Base-by-base conservation (phyloP, 805 yeast genomes). In the Schwanniomyces pseudopolymorphus region DNA sequence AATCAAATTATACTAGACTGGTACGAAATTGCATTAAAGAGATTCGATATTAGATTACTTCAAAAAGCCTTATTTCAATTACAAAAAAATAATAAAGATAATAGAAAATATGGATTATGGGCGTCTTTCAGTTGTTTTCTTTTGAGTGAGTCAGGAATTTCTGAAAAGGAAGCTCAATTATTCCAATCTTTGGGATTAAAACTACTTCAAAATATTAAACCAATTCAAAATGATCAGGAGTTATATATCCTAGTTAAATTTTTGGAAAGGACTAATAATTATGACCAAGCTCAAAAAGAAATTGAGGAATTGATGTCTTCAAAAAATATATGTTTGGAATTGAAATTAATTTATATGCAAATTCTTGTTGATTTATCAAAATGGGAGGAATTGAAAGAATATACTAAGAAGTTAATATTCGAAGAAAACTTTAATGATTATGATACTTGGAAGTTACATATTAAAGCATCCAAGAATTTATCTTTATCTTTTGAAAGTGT, bases 391-490 rank as follows among this genome's bases (percentile, higher is more conserved):
- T 62, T 89, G 11, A 70, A 57, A 50, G 61, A 70, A 0, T 67
- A 68, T 48, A 66, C 81, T 39, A 36, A 59, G 4, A 48, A 56
- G 3, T 70, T 80, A 11, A 60, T 89, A 27, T 67, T 74, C 14
- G 69, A 66, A 3, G 66, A 75, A 20, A 61, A 72, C 8, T 76
- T 86, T 45, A 89, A 91, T 61, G 96, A 90, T 61, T 91, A 81
- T 72, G 78, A 80, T 46, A 80, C 89, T 33, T 89, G 95, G 88
- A 78, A 81, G 52, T 67, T 72, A 14, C 63, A 78, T 42, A 73
- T 80, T 17, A 66, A 70, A 39, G 67, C 90, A 2, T 73, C 75
- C 0, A 55, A 58, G 16, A 54, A 73, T 21, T 51, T 76, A 19
- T 64, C 56, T 10, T 55, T 63, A 44, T 42, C 65, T 2, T 64